Evolutionary conservation across 1,284 basidiomycete species (phyloP).

Genomic region (Pseudozyma sp.): DNA sequence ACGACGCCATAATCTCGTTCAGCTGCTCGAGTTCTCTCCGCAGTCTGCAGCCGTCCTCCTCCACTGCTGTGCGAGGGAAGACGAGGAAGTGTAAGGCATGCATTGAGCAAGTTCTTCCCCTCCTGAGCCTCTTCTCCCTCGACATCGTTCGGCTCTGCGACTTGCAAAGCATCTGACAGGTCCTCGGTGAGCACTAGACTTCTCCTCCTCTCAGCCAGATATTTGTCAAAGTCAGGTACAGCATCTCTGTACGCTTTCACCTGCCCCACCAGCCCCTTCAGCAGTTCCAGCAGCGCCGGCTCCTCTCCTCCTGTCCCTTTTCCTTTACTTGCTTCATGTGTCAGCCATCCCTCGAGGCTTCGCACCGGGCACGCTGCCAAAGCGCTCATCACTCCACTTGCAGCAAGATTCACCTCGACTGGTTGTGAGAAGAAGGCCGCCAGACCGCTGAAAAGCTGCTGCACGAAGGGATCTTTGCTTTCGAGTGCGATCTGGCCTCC

Average conservation of each 20-base stretch:
- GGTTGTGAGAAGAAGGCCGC: slow-evolving; percentile 84
- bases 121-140: slow-evolving; percentile 2
- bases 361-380: slow-evolving; percentile 85
- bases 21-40: slow-evolving; percentile 7
- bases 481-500: slow-evolving; percentile 73
- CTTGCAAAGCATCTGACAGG: slow-evolving; percentile 83
- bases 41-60: slow-evolving; percentile 11
- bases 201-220: slow-evolving; percentile 84
- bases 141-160: slow-evolving; percentile 15
- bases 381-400: slow-evolving; percentile 83
- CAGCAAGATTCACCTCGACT: slow-evolving; percentile 86
- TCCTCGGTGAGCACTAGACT: slow-evolving; percentile 93
- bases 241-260: slow-evolving; percentile 79
- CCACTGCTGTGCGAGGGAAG: neutral
- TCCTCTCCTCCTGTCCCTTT: slow-evolving; percentile 70
- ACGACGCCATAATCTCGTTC: slow-evolving; percentile 34
- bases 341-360: slow-evolving; percentile 86
- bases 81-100: slow-evolving; percentile 30
- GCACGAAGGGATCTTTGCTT: slow-evolving; percentile 81
- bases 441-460: slow-evolving; percentile 78
- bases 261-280: slow-evolving; percentile 68
- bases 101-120: neutral
- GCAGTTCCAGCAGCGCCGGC: slow-evolving; percentile 46
- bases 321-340: slow-evolving; percentile 77
- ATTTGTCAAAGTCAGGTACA: slow-evolving; percentile 84